Evolutionary conservation across 768 basidiomycete species (phyloP).

Genomic region (Hygrophoropsis aurantiaca): DNA sequence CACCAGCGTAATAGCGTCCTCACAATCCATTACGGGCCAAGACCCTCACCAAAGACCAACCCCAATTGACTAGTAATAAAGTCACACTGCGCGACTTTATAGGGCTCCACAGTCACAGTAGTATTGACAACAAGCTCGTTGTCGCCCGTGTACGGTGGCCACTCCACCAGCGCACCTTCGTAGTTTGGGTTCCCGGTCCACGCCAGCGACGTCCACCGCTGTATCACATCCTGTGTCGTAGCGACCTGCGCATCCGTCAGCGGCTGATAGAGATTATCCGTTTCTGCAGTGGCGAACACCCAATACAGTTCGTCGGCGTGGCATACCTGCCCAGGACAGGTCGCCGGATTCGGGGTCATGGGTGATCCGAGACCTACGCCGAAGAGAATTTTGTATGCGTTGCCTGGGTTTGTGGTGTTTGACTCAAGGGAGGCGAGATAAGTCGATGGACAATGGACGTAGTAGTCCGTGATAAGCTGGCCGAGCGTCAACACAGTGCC

Average conservation of each 20-base stretch:
- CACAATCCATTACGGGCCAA: neutral
- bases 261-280: constrained; percentile 15
- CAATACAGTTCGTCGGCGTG: constrained; percentile 20
- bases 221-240: constrained; percentile 7
- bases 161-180: constrained; percentile 8
- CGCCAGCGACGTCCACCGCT: constrained; percentile 11
- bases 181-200: constrained; percentile 19
- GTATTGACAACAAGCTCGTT: constrained; percentile 10
- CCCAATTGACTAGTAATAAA: constrained; percentile 14
- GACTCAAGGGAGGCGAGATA: constrained; percentile 13
- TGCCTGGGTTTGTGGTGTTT: constrained; percentile 16
- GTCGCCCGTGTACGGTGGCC: constrained; percentile 10
- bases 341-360: constrained; percentile 11
- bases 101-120: constrained; percentile 7
- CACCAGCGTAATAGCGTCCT: neutral
- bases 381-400: constrained; percentile 14
- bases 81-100: constrained; percentile 12
- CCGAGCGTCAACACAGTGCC: constrained; percentile 11
- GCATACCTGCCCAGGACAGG: constrained; percentile 14
- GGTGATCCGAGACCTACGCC: constrained; percentile 7
- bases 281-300: constrained; percentile 17
- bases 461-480: constrained; percentile 13
- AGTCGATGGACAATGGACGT: constrained; percentile 9
- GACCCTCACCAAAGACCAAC: constrained; percentile 8
- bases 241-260: constrained; percentile 4